Base-by-base conservation (phyloP, 805 yeast genomes). In the Schwanniomyces sp. region DNA sequence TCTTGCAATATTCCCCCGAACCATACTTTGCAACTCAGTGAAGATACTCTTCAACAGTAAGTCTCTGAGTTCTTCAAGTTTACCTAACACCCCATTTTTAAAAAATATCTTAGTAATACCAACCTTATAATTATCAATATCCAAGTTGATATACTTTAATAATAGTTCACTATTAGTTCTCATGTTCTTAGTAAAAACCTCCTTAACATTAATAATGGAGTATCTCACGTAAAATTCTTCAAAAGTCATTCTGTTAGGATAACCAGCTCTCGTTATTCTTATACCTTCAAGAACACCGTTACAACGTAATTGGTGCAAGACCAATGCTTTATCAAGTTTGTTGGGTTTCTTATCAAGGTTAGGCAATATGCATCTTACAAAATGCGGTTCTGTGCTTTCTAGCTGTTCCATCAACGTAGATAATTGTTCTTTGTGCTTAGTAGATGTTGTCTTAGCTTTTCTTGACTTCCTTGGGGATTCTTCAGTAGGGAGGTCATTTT, bases 261-360 rank as follows among this genome's bases (percentile, higher is more conserved):
- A 94, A 2, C 99, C 99, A 7, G 96, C 90, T 53, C 99, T 80
- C 0, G 98, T 96, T 50, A 94, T 94, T 66, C 99, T 79, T 27
- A 94, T 94, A 51, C 99, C 99, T 74, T 94, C 99, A 44, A 94
- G 70, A 12, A 94, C 99, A 79, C 99, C 99, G 61, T 94, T 94
- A 61, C 98, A 94, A 52, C 97, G 77, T 52, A 94, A 74, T 68
- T 94, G 99, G 44, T 88, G 92, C 40, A 94, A 71, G 7, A 94
- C 96, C 21, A 94, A 70, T 27, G 69, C 70, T 55, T 86, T 89
- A 57, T 89, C 90, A 58, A 94, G 87, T 34, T 74, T 70, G 38
- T 80, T 80, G 0, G 97, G 82, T 43, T 75, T 75, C 62, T 92
- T 91, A 40, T 78, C 72, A 50, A 81, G 80, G 61, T 94, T 94